These are phyloP conservation scores for Neoboletus magnificus DNA, from an alignment of 768 basidiomycete species.

Conservation along the genomic window DNA sequence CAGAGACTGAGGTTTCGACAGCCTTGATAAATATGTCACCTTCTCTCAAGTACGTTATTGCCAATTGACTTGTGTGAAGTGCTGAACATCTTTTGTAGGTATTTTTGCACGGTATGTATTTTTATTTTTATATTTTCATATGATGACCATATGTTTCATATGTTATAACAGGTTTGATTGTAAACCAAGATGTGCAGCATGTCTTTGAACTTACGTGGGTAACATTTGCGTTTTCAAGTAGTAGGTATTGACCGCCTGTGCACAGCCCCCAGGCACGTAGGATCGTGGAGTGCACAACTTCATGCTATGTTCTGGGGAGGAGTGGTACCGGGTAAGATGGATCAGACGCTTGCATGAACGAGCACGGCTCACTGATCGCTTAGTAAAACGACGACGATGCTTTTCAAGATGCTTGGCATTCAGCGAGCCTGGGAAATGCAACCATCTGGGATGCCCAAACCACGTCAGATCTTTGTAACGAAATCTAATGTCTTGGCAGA, in stretches of 20 bases:
- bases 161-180: slow-evolving; percentile 22
- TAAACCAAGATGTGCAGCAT: slow-evolving; percentile 24
- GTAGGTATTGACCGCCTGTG: slow-evolving; percentile 5
- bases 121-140: too few species aligned
- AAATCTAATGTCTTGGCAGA: slow-evolving; percentile 63
- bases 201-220: slow-evolving; percentile 28
- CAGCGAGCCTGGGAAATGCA: slow-evolving; percentile 51
- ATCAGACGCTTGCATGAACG: neutral
- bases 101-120: slow-evolving; percentile 20
- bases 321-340: slow-evolving; percentile 66
- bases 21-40: slow-evolving; percentile 29
- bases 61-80: slow-evolving; percentile 36
- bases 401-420: slow-evolving; percentile 71
- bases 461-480: slow-evolving; percentile 71
- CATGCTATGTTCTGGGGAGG: slow-evolving; percentile 65
- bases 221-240: neutral
- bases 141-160: neutral
- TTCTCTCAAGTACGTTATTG: slow-evolving; percentile 25
- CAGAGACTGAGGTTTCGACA: slow-evolving; percentile 42
- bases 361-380: neutral
- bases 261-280: slow-evolving; percentile 45
- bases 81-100: slow-evolving; percentile 19
- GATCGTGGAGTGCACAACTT: slow-evolving; percentile 56
- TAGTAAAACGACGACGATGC: slow-evolving; percentile 75
- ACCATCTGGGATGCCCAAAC: slow-evolving; percentile 36